phyloP scores from a whole-genome alignment of 371 early-diverging fungal genomes.

The Encephalitozoon romaleae region DNA sequence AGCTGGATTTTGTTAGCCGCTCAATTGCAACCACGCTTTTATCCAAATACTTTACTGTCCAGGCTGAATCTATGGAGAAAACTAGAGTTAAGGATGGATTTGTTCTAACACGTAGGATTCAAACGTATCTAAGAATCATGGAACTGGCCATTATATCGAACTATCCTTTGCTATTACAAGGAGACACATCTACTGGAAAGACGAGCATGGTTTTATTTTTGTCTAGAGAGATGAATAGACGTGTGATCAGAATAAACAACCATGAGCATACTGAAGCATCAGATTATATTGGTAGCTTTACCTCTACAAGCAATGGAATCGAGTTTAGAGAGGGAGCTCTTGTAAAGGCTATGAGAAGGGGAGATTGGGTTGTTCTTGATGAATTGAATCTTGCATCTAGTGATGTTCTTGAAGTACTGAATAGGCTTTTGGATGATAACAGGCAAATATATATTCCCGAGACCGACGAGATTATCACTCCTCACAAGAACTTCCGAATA shows the following conservation, averaged over 20 bases:
- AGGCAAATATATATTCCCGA: conserved; percentile 89
- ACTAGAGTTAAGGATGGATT: conserved; percentile 62
- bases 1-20: conserved; percentile 36
- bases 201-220: conserved; percentile 93
- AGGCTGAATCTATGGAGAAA: conserved; percentile 65
- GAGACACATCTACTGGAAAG: conserved; percentile 97
- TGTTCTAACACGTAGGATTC: conserved; percentile 77
- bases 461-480: conserved; percentile 80
- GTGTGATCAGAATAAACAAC: conserved; percentile 95
- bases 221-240: conserved; percentile 78
- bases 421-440: conserved; percentile 95
- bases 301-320: conserved; percentile 60
- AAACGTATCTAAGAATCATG: conserved; percentile 71
- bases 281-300: conserved; percentile 90
- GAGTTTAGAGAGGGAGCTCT: conserved; percentile 88
- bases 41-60: conserved; percentile 64
- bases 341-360: conserved; percentile 82
- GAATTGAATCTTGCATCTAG: conserved; percentile 97
- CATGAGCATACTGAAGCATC: conserved; percentile 97
- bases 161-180: conserved; percentile 94
- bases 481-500: conserved; percentile 90
- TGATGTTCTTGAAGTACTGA: conserved; percentile 96
- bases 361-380: conserved; percentile 97
- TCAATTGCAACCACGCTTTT: conserved; percentile 17
- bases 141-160: conserved; percentile 79